phyloP scores from a whole-genome alignment of 2,329 filamentous ascomycete genomes.

The Colletotrichum destructivum region DNA sequence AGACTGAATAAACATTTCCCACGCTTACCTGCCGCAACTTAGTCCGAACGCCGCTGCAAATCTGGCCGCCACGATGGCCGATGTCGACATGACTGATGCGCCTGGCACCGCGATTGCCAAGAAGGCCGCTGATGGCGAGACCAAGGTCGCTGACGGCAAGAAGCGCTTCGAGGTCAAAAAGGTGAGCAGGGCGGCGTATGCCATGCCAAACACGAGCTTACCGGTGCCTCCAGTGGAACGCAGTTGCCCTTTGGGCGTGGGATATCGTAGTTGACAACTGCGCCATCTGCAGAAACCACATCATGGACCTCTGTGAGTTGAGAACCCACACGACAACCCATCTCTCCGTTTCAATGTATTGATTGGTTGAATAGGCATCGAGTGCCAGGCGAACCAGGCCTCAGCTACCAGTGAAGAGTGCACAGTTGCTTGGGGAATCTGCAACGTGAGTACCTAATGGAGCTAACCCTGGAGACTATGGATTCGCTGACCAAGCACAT shows the following conservation, averaged over 20 bases:
- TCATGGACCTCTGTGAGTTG: conserved; percentile 94
- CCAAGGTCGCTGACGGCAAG: conserved; percentile 77
- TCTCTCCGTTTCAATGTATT: background rate
- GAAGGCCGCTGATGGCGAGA: conserved; percentile 64
- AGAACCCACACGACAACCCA: too few relatives aligned
- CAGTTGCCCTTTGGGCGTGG: conserved; percentile 98
- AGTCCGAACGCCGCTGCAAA: conserved; percentile 5
- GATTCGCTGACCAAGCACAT: conserved; percentile 19
- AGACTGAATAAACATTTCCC: background rate
- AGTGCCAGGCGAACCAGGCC: conserved; percentile 98
- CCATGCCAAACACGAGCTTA: conserved; percentile 39
- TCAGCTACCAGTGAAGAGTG: conserved; percentile 98
- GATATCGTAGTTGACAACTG: conserved; percentile 99
- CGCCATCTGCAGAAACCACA: conserved; percentile 98
- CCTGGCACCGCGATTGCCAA: conserved; percentile 69
- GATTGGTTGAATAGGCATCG: conserved; percentile 76
- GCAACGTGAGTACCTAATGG: conserved; percentile 82
- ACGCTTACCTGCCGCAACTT: conserved; percentile 5
- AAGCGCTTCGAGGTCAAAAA: conserved; percentile 99
- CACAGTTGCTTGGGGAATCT: conserved; percentile 99
- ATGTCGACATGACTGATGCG: conserved; percentile 97
- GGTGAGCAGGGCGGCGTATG: conserved; percentile 64
- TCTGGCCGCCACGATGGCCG: conserved; percentile 76
- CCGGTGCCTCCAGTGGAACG: conserved; percentile 83
- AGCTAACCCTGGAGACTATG: background rate